Base-by-base conservation (phyloP, 352 stramenopile genomes). In the Phytophthora macrochlamydospora region DNA sequence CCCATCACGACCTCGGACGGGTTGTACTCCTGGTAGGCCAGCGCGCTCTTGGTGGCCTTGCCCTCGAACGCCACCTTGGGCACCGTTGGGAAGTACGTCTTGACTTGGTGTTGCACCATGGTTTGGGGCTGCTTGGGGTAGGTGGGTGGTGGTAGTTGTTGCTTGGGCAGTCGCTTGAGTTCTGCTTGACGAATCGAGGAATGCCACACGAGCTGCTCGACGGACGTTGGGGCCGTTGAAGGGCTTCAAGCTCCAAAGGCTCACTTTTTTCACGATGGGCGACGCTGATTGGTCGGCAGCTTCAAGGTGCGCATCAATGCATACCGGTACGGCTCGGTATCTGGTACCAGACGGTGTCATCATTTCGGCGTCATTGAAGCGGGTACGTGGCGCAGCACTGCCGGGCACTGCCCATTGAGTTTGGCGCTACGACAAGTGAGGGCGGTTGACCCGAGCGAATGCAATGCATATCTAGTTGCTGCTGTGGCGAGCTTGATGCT, bases 1-100 rank as follows among this genome's bases (percentile, higher is more conserved):
- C 86, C 88, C 52, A 92, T 38, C 52, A 96, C 82, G 18, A 92
- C 64, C 56, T 93, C 77, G 31, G 84, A 70, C 11, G 85, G 67
- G 71, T 93, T 90, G 81, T 96, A 96, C 68, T 91, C 85, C 18
- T 83, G 71, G 61, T 89, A 96, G 28, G 75, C 75, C 13, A 96
- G 71, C 35, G 74, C 62, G 74, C 87, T 65, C 65, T 63, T 85
- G 32, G 63, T 69, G 18, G 64, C 59, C 12, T 65, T 49, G 18
- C 83, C 84, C 53, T 91, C 80, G 64, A 83, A 96, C 56, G 71
- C 52, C 61, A 96, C 81, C 51, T 78, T 85, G n/a, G 59, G 56
- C 32, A 93, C 70, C 13, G 71, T 55, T 1, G 79, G 81, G 69
- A 94, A 91, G 63, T 81, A 81, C 33, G 75, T 69, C 51, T 73